A percentile compares a stretch with the other conserved stretches of the same genome.
Conservation (phyloP, 2,329 filamentous ascomycete species). For the Talaromyces sp. region DNA sequence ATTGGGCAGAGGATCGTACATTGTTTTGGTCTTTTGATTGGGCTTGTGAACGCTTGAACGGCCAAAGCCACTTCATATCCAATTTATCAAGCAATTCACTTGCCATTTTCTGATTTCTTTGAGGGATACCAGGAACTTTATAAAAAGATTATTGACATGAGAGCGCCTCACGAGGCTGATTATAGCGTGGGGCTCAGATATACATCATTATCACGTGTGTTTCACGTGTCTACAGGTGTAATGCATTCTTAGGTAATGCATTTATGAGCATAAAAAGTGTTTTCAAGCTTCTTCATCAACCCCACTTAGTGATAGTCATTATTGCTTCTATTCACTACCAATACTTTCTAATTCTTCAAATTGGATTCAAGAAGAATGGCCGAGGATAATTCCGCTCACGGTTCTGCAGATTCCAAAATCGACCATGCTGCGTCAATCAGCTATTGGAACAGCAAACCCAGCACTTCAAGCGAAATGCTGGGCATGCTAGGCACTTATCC, state of each 20-base stretch:
- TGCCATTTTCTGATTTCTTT: background rate
- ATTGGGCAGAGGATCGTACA: background rate
- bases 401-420: constrained; percentile 30
- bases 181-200: background rate
- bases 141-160: too few relatives aligned
- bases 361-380: too few relatives aligned
- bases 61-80: background rate
- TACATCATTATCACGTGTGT: constrained; percentile 4
- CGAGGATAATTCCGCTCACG: background rate
- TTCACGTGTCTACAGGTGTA: background rate
- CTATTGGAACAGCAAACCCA: constrained; percentile 44
- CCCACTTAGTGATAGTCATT: background rate
- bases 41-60: background rate
- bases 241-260: background rate
- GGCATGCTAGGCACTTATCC: constrained; percentile 75
- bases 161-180: background rate
- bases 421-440: constrained; percentile 38
- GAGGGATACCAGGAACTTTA: too few relatives aligned
- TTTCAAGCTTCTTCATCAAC: background rate
- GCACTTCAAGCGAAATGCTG: constrained; percentile 54
- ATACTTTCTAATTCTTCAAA: constrained; percentile 9
- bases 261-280: constrained; percentile 5
- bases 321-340: background rate
- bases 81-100: background rate
- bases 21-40: background rate